These are phyloP conservation scores for Kodamaea sagamina DNA, from an alignment of 805 yeast genomes.

Conservation along the genomic window DNA sequence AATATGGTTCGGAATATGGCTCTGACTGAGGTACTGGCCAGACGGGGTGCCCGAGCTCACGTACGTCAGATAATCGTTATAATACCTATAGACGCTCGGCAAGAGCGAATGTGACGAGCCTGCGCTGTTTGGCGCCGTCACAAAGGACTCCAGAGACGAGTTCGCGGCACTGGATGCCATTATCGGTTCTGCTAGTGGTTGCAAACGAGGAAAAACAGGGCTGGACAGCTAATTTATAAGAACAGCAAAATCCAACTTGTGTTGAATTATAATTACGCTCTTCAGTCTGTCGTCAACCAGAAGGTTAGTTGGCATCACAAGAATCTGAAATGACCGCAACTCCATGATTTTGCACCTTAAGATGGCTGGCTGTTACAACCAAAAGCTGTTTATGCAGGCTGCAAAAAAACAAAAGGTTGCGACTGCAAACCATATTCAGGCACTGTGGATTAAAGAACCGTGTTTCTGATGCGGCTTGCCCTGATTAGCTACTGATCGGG, in stretches of 20 bases:
- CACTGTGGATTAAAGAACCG: too few species aligned
- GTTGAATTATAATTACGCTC: not conserved
- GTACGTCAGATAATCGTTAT: constrained; percentile 3
- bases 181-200: not conserved
- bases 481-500: constrained; percentile 1
- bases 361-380: constrained; percentile 14
- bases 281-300: not conserved
- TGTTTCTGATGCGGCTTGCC: not conserved
- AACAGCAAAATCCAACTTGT: not conserved
- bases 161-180: constrained; percentile 11
- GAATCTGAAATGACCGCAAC: not conserved
- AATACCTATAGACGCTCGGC: constrained; percentile 2
- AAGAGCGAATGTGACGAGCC: constrained; percentile 8
- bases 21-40: not conserved
- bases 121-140: constrained; percentile 15
- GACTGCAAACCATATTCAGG: not conserved
- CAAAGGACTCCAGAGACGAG: constrained; percentile 18
- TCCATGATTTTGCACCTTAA: not conserved
- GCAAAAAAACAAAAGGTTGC: constrained; percentile 1
- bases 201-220: not conserved
- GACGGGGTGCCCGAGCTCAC: constrained; percentile 5
- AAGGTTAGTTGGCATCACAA: not conserved
- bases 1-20: too few species aligned
- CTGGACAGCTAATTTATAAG: not conserved
- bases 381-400: not conserved